Conservation (phyloP, 2,329 filamentous ascomycete species). For the Dactylellina cionopaga region DNA sequence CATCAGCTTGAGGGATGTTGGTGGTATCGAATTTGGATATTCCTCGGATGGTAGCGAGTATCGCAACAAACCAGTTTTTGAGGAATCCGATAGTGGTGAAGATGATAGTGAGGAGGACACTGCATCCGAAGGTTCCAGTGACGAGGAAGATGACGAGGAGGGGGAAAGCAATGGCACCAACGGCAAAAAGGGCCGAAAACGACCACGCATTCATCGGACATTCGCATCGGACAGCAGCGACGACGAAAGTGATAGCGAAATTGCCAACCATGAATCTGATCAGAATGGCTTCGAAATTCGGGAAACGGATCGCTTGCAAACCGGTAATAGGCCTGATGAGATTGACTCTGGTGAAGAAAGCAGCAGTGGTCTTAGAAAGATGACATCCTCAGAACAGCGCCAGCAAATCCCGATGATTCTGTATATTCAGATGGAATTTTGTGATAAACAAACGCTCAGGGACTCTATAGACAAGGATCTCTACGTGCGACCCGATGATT, state of each 20-base stretch:
- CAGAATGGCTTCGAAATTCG: slow-evolving; percentile 53
- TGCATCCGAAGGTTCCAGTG: slow-evolving; percentile 14
- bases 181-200: too few relatives aligned
- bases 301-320: slow-evolving; percentile 58
- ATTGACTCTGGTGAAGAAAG: slow-evolving; percentile 59
- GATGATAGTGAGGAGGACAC: slow-evolving; percentile 60
- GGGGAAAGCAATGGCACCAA: slow-evolving; percentile 57
- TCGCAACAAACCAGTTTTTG: slow-evolving; percentile 62
- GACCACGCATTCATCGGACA: too few relatives aligned
- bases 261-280: slow-evolving; percentile 54
- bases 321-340: slow-evolving; percentile 62
- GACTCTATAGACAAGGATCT: slow-evolving; percentile 84
- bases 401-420: slow-evolving; percentile 70
- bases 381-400: slow-evolving; percentile 60
- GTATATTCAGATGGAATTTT: slow-evolving; percentile 99
- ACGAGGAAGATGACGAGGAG: slow-evolving; percentile 64
- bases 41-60: slow-evolving; percentile 62
- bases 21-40: slow-evolving; percentile 69
- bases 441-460: slow-evolving; percentile 89
- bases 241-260: slow-evolving; percentile 53
- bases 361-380: slow-evolving; percentile 1
- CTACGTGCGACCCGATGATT: slow-evolving; percentile 77
- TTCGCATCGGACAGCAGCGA: slow-evolving; percentile 58
- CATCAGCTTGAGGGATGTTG: slow-evolving; percentile 47
- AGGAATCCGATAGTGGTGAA: slow-evolving; percentile 59